phyloP scores from a whole-genome alignment of 2,329 filamentous ascomycete genomes.

The Claviceps lovelessii region DNA sequence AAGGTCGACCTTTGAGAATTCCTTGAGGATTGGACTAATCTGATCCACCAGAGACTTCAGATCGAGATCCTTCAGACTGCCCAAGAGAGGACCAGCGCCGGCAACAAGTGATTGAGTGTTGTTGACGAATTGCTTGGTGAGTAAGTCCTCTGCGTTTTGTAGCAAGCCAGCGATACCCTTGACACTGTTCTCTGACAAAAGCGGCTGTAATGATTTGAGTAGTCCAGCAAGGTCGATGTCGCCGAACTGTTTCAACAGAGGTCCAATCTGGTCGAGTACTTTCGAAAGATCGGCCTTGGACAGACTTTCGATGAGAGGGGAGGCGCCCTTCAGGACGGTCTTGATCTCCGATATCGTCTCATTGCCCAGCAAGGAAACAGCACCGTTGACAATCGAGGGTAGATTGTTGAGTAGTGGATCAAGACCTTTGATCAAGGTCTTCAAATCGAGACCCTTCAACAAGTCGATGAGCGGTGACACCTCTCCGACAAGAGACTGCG shows the following conservation, averaged over 20 bases:
- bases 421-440: constrained; percentile 15
- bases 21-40: constrained; percentile 17
- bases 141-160: constrained; percentile 1
- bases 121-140: constrained; percentile 11
- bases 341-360: constrained; percentile 2
- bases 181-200: constrained; percentile 10
- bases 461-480: constrained; percentile 17
- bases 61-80: constrained; percentile 18
- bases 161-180: constrained; percentile 8
- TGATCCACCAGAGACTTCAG: constrained; percentile 9
- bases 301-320: constrained; percentile 3
- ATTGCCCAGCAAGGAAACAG: constrained; percentile 1
- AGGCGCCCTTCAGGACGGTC: constrained; percentile 2
- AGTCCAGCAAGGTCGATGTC: constrained; percentile 3
- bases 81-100: constrained; percentile 18
- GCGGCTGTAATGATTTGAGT: constrained; percentile 4
- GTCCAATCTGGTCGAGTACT: constrained; percentile 3
- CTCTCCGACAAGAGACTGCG: constrained; percentile 21
- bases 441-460: constrained; percentile 20
- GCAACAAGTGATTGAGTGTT: constrained; percentile 5
- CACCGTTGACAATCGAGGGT: not conserved
- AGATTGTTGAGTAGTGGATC: constrained; percentile 10
- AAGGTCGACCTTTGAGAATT: constrained; percentile 4
- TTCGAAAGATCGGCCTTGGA: constrained; percentile 6
- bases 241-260: constrained; percentile 3